These are phyloP conservation scores for Debaryomyces psychrophilus DNA, from an alignment of 1,139 yeast genomes.

Conservation along the genomic window DNA sequence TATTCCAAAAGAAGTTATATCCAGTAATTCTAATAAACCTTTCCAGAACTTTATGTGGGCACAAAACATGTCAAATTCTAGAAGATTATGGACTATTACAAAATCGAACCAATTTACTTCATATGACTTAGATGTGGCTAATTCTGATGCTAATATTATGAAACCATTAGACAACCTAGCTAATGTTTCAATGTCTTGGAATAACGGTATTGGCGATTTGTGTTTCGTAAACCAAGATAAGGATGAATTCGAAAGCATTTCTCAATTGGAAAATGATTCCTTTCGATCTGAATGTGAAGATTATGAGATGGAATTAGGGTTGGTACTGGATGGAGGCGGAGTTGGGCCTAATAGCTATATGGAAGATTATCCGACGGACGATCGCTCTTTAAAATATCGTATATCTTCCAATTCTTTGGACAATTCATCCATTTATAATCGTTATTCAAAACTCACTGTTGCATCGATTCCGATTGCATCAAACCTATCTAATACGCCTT, in stretches of 20 bases:
- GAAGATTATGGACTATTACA: slow-evolving; percentile 46
- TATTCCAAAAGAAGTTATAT: slow-evolving; percentile 71
- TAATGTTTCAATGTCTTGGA: slow-evolving; percentile 59
- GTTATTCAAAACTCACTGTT: slow-evolving; percentile 12
- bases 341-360: not conserved
- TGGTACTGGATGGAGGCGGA: slow-evolving; percentile 5
- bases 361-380: slow-evolving; percentile 9
- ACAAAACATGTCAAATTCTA: slow-evolving; percentile 23
- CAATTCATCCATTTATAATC: slow-evolving; percentile 8
- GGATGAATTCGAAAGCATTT: slow-evolving; percentile 41
- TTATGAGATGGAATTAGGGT: slow-evolving; percentile 3
- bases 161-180: slow-evolving; percentile 58
- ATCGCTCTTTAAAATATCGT: slow-evolving; percentile 6
- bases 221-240: slow-evolving; percentile 57
- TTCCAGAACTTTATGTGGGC: slow-evolving; percentile 52
- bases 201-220: slow-evolving; percentile 49
- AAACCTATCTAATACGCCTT: slow-evolving; percentile 17
- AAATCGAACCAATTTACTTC: slow-evolving; percentile 56
- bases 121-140: slow-evolving; percentile 48
- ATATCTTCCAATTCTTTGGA: slow-evolving; percentile 8
- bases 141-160: slow-evolving; percentile 38
- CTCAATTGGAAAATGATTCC: not conserved
- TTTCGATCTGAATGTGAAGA: slow-evolving; percentile 2
- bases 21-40: slow-evolving; percentile 52
- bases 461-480: slow-evolving; percentile 28